A percentile compares a stretch with the other conserved stretches of the same genome.
Conservation (phyloP, 495 filamentous ascomycete species). For the Penicillium crystallinum region DNA sequence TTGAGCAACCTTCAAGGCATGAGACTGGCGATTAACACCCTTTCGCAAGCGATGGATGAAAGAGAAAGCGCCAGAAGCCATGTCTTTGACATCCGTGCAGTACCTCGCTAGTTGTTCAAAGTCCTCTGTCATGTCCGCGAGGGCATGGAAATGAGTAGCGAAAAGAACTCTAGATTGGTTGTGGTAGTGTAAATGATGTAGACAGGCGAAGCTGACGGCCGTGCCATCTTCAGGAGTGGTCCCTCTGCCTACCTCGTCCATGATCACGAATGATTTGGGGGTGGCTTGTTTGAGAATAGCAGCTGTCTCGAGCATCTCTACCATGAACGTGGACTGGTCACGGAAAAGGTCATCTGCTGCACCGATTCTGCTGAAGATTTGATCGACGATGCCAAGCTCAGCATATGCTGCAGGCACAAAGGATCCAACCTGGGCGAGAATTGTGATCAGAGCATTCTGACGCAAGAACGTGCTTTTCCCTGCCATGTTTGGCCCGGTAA, state of each 20-base stretch:
- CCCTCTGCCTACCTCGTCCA: slow-evolving; percentile 95
- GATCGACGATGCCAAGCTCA: slow-evolving; percentile 81
- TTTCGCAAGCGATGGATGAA: slow-evolving; percentile 76
- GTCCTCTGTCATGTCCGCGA: slow-evolving; percentile 69
- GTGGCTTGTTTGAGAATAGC: slow-evolving; percentile 49
- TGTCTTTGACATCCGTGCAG: slow-evolving; percentile 85
- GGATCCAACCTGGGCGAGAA: slow-evolving; percentile 85
- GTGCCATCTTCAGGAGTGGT: slow-evolving; percentile 89
- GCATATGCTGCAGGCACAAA: slow-evolving; percentile 87
- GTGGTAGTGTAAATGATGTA: slow-evolving; percentile 71
- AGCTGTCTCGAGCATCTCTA: slow-evolving; percentile 53
- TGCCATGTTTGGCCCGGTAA: slow-evolving; percentile 99
- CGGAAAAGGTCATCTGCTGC: slow-evolving; percentile 88
- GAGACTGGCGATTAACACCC: slow-evolving; percentile 80
- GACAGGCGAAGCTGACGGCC: slow-evolving; percentile 81
- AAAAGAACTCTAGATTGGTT: slow-evolving; percentile 81
- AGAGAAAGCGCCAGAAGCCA: slow-evolving; percentile 58
- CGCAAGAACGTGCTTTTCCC: slow-evolving; percentile 94
- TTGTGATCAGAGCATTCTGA: slow-evolving; percentile 89
- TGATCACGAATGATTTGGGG: slow-evolving; percentile 76
- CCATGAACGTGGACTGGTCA: slow-evolving; percentile 92
- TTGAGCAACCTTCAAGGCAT: slow-evolving; percentile 87
- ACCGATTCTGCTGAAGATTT: slow-evolving; percentile 87
- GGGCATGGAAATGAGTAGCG: slow-evolving; percentile 86
- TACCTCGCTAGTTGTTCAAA: slow-evolving; percentile 68